Conservation (phyloP, 495 filamentous ascomycete genomes). For the Podospora pseudoanserina region DNA sequence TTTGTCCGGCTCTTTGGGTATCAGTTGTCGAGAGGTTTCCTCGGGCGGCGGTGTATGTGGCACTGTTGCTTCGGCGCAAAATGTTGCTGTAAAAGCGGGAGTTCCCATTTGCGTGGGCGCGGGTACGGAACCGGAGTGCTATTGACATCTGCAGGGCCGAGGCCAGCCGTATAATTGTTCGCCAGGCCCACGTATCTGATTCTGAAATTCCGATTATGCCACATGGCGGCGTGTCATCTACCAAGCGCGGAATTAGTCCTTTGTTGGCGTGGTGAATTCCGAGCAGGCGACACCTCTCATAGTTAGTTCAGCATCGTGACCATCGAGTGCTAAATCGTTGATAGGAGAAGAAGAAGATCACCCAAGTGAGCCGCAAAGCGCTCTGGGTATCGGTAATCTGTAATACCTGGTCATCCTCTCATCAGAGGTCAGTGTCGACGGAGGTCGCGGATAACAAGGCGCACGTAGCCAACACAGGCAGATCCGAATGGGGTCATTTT, state of each 20-base stretch:
- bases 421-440: not conserved
- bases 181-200: not conserved
- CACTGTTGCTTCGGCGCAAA: not conserved
- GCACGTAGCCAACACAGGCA: not conserved
- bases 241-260: not conserved
- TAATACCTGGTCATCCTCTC: not conserved
- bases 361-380: not conserved
- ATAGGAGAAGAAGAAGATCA: not conserved
- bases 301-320: not conserved
- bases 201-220: not conserved
- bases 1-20: not conserved
- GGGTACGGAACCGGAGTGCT: not conserved
- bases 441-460: not conserved
- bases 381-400: not conserved
- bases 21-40: not conserved
- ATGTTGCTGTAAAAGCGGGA: not conserved
- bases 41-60: not conserved
- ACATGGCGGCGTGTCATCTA: not conserved
- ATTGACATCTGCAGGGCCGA: not conserved
- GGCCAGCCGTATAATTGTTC: not conserved
- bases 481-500: not conserved
- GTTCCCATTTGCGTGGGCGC: too few relatives aligned
- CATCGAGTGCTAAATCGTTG: too few relatives aligned
- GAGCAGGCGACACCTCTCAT: not conserved
- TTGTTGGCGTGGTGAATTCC: not conserved